Evolutionary conservation across 129 eudicot genomes (phyloP).

Genomic region (Mikania micrantha): DNA sequence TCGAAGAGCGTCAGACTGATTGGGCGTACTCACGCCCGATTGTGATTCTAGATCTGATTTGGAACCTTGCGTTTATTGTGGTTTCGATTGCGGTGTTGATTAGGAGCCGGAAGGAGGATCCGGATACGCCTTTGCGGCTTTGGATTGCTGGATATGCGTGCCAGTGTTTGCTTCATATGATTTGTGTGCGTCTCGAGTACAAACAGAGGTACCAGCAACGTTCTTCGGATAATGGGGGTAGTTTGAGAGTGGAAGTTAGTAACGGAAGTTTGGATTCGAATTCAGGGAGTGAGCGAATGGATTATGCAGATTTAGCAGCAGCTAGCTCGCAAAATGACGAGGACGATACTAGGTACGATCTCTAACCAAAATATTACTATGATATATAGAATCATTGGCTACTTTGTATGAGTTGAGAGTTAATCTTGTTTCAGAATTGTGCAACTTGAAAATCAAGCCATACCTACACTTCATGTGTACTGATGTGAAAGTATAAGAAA

Average conservation of each 20-base stretch:
- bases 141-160: constrained; percentile 58
- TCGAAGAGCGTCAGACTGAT: constrained; percentile 66
- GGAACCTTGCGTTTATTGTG: constrained; percentile 49
- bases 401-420: neutral
- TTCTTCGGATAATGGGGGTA: neutral
- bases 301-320: constrained; percentile 19
- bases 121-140: constrained; percentile 51
- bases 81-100: constrained; percentile 36
- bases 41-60: constrained; percentile 46
- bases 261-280: constrained; percentile 20
- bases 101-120: constrained; percentile 35
- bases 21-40: constrained; percentile 74
- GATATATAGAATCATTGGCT: neutral
- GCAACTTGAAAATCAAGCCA: no score
- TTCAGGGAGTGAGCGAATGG: constrained; percentile 39
- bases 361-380: neutral
- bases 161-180: constrained; percentile 69
- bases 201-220: constrained; percentile 25
- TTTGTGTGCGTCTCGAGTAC: constrained; percentile 56
- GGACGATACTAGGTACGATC: constrained; percentile 41
- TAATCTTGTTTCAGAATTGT: neutral
- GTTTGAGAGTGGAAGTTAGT: constrained; percentile 4
- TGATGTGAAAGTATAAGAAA: neutral
- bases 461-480: neutral
- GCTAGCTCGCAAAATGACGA: constrained; percentile 28